Evolutionary conservation across 345 rosid species (phyloP).

Genomic region (Microthlaspi erraticum): DNA sequence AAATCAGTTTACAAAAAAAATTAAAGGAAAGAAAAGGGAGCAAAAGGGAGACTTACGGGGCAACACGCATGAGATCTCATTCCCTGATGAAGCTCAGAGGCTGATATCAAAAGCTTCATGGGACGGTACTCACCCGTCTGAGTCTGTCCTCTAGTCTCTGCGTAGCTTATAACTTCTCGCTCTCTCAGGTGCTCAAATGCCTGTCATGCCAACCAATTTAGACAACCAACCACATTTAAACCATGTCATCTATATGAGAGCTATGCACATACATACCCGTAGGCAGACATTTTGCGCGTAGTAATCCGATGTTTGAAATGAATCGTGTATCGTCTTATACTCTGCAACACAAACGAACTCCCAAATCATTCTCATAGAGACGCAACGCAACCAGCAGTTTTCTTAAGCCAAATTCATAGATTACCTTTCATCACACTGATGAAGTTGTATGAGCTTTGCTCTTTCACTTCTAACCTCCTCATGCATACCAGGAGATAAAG

Average conservation of each 20-base stretch:
- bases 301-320: constrained; percentile 77
- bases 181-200: constrained; percentile 86
- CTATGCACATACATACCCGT: constrained; percentile 62
- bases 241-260: constrained; percentile 20
- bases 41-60: constrained; percentile 65
- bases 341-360: constrained; percentile 53
- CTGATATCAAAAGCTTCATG: constrained; percentile 74
- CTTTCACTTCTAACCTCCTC: constrained; percentile 87
- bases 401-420: constrained; percentile 14
- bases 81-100: constrained; percentile 70
- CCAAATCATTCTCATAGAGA: constrained; percentile 11
- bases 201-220: constrained; percentile 52
- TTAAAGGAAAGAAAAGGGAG: constrained; percentile 2
- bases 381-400: not conserved
- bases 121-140: constrained; percentile 78
- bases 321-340: constrained; percentile 78
- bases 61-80: constrained; percentile 78
- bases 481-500: constrained; percentile 84
- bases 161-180: constrained; percentile 64
- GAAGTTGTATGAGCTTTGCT: constrained; percentile 85
- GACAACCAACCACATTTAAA: constrained; percentile 19
- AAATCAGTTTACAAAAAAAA: not conserved
- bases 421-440: constrained; percentile 86
- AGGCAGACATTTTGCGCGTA: constrained; percentile 71
- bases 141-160: constrained; percentile 64